phyloP scores from a whole-genome alignment of 169 alveolate species.

The Neospora caninum region DNA sequence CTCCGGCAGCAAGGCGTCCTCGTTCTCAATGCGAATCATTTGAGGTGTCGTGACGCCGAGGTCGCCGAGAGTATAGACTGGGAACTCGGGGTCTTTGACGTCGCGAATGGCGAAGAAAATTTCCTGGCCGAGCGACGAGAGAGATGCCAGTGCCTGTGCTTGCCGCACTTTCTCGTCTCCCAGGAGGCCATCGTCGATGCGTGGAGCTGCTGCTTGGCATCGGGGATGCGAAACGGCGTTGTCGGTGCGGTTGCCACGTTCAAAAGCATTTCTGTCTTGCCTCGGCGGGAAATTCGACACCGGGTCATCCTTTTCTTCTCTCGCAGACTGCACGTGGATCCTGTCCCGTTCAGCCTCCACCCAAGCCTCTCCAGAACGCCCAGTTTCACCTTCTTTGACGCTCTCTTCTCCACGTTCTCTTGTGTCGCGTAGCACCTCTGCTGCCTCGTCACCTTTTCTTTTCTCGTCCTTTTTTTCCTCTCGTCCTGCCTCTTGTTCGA shows the following conservation, averaged over 20 bases:
- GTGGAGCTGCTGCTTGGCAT: too few species aligned
- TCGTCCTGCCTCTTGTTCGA: too few species aligned
- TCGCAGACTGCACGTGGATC: too few species aligned
- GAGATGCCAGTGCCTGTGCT: not conserved
- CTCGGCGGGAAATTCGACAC: too few species aligned
- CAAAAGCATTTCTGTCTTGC: too few species aligned
- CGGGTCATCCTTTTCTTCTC: too few species aligned
- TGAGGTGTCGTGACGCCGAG: conserved; percentile 43
- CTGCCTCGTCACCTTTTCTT: not conserved
- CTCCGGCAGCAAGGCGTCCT: not conserved
- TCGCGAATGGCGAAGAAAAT: conserved; percentile 83
- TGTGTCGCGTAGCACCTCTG: too few species aligned
- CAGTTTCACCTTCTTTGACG: not conserved
- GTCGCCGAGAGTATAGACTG: conserved; percentile 78
- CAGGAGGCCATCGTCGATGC: too few species aligned
- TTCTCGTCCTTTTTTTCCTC: not conserved
- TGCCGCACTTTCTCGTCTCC: not conserved
- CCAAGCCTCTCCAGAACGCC: not conserved
- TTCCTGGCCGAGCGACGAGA: conserved; percentile 68
- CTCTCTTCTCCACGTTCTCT: not conserved
- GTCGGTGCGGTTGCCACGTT: too few species aligned
- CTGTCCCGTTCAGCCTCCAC: too few species aligned
- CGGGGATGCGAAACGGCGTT: too few species aligned
- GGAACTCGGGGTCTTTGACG: conserved; percentile 93
- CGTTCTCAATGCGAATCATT: not conserved